phyloP scores from a whole-genome alignment of 108 stramenopile species.

The Phaeodactylum tricornutum region DNA sequence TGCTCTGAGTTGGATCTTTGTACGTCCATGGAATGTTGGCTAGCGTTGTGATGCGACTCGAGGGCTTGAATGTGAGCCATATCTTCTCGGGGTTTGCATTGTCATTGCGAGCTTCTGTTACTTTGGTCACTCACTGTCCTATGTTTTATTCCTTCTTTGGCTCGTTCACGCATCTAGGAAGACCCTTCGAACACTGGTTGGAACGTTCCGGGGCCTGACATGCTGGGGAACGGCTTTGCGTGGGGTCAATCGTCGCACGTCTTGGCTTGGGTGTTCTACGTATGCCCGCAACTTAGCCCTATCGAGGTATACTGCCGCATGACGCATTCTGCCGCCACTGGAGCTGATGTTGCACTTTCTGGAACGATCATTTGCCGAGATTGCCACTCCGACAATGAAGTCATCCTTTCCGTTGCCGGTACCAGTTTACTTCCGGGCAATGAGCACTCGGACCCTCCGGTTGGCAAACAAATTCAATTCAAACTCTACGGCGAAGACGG shows the following conservation, averaged over 20 bases:
- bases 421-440: conserved; percentile 55
- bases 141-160: too few species aligned
- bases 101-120: too few species aligned
- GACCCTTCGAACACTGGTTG: conserved; percentile 26
- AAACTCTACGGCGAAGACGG: conserved; percentile 52
- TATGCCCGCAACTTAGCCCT: conserved; percentile 27
- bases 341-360: conserved; percentile 54
- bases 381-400: conserved; percentile 29
- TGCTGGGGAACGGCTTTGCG: conserved; percentile 71
- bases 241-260: conserved; percentile 65
- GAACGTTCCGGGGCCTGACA: conserved; percentile 31
- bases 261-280: conserved; percentile 55
- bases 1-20: conserved; percentile 49
- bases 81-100: too few species aligned
- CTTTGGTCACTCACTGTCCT: too few species aligned
- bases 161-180: too few species aligned
- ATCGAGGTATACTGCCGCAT: conserved; percentile 35
- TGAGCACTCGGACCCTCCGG: conserved; percentile 46
- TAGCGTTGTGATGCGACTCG: too few species aligned
- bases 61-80: too few species aligned
- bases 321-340: conserved; percentile 35
- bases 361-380: conserved; percentile 53
- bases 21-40: conserved; percentile 4
- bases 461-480: conserved; percentile 41
- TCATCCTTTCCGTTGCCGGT: conserved; percentile 42